Evolutionary conservation across 495 filamentous ascomycete genomes (phyloP), one percentile per base, ranked within the genome.

Genomic region (Chaetomidium leptoderma): DNA sequence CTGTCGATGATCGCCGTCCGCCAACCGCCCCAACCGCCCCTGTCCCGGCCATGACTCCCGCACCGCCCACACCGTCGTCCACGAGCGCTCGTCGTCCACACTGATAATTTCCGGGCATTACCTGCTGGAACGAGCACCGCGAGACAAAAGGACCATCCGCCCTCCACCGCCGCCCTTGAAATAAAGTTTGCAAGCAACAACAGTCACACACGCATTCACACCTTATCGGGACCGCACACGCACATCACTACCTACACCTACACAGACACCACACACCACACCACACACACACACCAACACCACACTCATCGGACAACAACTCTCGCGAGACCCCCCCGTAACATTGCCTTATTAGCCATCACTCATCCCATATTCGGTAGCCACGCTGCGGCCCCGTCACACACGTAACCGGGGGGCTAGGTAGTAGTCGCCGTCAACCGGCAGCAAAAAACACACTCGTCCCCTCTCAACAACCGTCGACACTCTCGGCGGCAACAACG

Each of bases 101-200:
- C 51, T 68, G 61, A 65, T 61, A 62, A 68, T 66, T 66, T 66
- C 66, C 66, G 58, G 63, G 53, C 58, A 55, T 57, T 61, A 51
- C 64, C 58, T 68, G 56, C 63, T 65, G 58, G 63, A 58, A 61
- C 57, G 47, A n/a, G n/a, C n/a, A n/a, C 55, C 59, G 60, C 61
- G 53, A 64, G 65, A 65, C 63, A 64, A 64, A 66, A 53, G 46
- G 46, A 44, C 40, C 53, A 24, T 33, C 37, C 32, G 37, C 33
- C 32, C 32, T 52, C 35, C 51, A 53, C 39, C 47, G 26, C 58
- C 42, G 29, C 32, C 19, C 37, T n/a, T 60, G 44, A 44, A 55
- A 44, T 60, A 51, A 55, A 55, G 44, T 60, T 60, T 55, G 33
- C 50, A 42, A 42, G 23, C 43, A 33, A 23, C n/a, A n/a, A n/a